phyloP scores from a whole-genome alignment of 306 rosid species.

The Dryas octopetala region DNA sequence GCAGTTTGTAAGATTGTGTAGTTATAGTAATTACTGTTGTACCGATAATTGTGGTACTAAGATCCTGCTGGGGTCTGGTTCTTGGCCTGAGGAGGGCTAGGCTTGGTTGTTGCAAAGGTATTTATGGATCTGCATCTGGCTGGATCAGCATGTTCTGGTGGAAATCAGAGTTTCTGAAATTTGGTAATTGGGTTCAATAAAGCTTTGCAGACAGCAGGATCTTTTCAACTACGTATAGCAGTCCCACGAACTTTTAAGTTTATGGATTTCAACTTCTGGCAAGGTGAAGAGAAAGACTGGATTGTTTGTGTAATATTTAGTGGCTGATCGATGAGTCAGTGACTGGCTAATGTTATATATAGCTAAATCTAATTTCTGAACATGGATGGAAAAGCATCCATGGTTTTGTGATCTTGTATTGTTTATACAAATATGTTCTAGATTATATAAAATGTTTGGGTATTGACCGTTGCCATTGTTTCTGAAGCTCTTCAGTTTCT shows the following conservation, averaged over 20 bases:
- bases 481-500: not conserved
- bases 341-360: constrained; percentile 55
- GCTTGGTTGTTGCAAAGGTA: constrained; percentile 30
- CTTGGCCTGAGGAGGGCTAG: constrained; percentile 28
- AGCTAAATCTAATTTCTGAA: constrained; percentile 70
- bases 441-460: constrained; percentile 45
- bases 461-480: constrained; percentile 35
- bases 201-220: constrained; percentile 38
- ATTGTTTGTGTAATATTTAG: constrained; percentile 41
- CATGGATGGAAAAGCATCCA: constrained; percentile 56
- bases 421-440: constrained; percentile 44
- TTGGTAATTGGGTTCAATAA: constrained; percentile 31
- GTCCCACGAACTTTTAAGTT: constrained; percentile 43
- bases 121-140: constrained; percentile 52
- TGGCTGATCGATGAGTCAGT: constrained; percentile 47
- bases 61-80: constrained; percentile 50
- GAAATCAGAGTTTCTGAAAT: constrained; percentile 29
- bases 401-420: constrained; percentile 57
- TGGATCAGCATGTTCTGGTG: constrained; percentile 36
- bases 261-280: constrained; percentile 42
- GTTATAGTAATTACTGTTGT: constrained; percentile 56
- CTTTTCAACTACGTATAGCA: constrained; percentile 47
- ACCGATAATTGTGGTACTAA: constrained; percentile 46
- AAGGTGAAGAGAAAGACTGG: constrained; percentile 45
- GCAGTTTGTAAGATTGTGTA: constrained; percentile 62